Evolutionary conservation across 2,329 filamentous ascomycete species (phyloP).

Genomic region (Xylariales sp.): DNA sequence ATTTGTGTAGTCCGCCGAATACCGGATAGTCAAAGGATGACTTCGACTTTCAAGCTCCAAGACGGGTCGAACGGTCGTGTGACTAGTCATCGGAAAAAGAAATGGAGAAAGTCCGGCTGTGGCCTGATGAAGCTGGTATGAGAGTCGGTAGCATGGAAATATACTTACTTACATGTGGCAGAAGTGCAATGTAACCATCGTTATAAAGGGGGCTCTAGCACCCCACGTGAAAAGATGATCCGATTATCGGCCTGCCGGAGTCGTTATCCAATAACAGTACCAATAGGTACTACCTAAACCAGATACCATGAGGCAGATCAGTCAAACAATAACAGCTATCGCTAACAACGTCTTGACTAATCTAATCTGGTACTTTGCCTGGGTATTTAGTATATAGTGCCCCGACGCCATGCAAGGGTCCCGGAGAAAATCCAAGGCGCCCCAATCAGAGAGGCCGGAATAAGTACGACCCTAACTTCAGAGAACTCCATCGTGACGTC

Average conservation of each 20-base stretch:
- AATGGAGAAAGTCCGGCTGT: neutral
- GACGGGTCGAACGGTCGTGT: conserved; percentile 6
- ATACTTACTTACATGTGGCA: neutral
- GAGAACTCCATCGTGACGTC: too few species aligned
- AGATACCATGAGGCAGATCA: neutral
- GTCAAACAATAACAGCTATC: neutral
- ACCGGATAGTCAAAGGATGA: neutral
- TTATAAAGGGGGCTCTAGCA: neutral
- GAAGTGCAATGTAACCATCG: neutral
- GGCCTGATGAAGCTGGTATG: neutral
- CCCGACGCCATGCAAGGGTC: neutral
- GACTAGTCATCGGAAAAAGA: conserved; percentile 7
- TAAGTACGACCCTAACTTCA: too few species aligned
- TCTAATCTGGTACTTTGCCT: too few species aligned
- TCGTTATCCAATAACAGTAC: conserved; percentile 9
- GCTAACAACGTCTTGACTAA: neutral
- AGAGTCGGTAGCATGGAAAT: neutral
- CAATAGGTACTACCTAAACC: conserved; percentile 1
- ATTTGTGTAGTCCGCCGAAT: neutral
- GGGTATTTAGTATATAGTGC: neutral
- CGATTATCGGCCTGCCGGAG: conserved; percentile 14
- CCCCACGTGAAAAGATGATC: conserved; percentile 13
- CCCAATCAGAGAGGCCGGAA: too few species aligned
- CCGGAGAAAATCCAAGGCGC: neutral
- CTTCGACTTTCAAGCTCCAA: neutral